Base-by-base conservation (phyloP, 1,284 basidiomycete species). In the Ganoderma multipileum region DNA sequence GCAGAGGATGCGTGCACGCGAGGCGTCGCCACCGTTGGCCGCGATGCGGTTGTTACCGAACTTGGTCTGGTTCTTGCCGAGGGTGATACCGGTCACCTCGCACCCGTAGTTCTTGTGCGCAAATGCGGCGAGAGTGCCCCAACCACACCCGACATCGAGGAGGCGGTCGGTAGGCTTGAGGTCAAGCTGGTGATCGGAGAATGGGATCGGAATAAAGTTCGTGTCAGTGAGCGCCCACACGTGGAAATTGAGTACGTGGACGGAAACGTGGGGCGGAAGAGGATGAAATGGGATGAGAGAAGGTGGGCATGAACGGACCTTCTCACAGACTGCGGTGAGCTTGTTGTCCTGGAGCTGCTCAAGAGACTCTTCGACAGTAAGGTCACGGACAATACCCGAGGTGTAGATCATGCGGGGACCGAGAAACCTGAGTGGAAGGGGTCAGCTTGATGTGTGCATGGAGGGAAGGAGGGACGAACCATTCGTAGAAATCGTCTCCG, bases 331-430 rank as follows among this genome's bases (percentile, higher is more conserved):
- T 71, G 98, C 83, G 47, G 92, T 91, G 71, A 99, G 90, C 82
- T 99, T 99, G 89, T 99, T 99, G 83, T 99, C 97, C 85, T 99
- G 98, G 47, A 99, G 89, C 77, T 97, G 89, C 80, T 99, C 98
- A 66, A 99, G 89, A 18, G 95, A 92, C 82, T 99, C 95, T 75
- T 92, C 86, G 54, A 85, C 82, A 74, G 89, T 88, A 65, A 94
- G 83, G 80, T 95, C 91, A 38, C 86, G 84, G 71, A 99, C 89
- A 69, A 99, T 87, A 73, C 97, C 97, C 20, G 94, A 95, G 8
- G 97, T 99, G 83, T 99, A 99, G 78, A 99, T 91, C 96, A 98
- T 98, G 72, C 96, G 93, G 4, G 95, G 94, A 12, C 96, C 96
- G 64, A 98, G 87, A 89, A 97, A 98, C 93, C 91, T 91, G 71